phyloP scores from a whole-genome alignment of 805 yeast genomes.

The Kuraishia capsulata region DNA sequence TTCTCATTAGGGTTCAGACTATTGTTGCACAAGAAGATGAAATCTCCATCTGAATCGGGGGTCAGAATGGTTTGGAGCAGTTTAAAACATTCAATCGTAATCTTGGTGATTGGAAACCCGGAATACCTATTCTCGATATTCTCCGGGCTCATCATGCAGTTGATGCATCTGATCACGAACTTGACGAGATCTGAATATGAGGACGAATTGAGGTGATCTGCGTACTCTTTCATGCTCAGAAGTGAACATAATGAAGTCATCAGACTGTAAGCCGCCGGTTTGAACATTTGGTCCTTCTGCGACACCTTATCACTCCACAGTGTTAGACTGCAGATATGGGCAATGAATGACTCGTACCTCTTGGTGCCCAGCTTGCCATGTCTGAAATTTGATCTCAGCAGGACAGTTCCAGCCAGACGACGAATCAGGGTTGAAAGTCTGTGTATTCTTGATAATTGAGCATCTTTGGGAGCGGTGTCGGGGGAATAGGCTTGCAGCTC shows the following conservation, averaged over 20 bases:
- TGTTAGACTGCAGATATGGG: neutral
- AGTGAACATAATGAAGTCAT: neutral
- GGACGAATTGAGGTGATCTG: neutral
- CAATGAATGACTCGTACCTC: neutral
- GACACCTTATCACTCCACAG: slow-evolving; percentile 11
- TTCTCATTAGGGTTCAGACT: neutral
- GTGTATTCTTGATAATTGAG: slow-evolving; percentile 1
- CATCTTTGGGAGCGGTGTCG: neutral
- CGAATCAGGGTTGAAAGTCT: neutral
- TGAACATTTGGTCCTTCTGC: neutral
- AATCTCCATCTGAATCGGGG: neutral
- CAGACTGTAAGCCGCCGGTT: neutral
- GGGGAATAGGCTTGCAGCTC: slow-evolving; percentile 12
- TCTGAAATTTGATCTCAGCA: neutral
- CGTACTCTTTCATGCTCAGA: neutral
- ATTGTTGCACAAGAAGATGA: neutral
- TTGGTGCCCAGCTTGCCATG: neutral
- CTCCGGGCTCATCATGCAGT: neutral
- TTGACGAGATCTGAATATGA: neutral
- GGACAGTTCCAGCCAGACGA: neutral
- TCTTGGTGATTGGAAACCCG: neutral
- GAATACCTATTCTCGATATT: neutral
- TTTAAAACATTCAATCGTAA: neutral
- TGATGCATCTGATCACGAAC: neutral
- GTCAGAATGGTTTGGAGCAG: neutral